Evolutionary conservation across 331 rosid species (phyloP).

Genomic region (Malus hybrid): DNA sequence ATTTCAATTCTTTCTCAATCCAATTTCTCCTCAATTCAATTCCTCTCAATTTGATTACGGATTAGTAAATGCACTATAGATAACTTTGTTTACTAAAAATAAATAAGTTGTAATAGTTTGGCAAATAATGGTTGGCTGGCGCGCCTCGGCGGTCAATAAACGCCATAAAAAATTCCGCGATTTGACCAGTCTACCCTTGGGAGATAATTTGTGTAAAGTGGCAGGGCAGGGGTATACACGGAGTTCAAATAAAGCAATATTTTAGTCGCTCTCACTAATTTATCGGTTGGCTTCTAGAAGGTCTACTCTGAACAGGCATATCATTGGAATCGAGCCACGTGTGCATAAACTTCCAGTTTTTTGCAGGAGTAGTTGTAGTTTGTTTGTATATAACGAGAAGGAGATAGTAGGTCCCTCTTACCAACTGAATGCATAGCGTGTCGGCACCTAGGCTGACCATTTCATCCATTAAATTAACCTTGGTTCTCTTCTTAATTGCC

Average conservation of each 20-base stretch:
- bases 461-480: neutral
- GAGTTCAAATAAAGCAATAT: neutral
- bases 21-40: too few species aligned
- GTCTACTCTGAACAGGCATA: neutral
- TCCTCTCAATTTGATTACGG: too few species aligned
- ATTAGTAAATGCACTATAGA: too few species aligned
- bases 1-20: too few species aligned
- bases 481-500: neutral
- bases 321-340: neutral
- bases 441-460: neutral
- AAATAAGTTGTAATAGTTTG: too few species aligned
- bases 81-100: too few species aligned
- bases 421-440: neutral
- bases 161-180: too few species aligned
- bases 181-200: too few species aligned
- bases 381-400: neutral
- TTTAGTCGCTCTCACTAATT: neutral
- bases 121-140: too few species aligned
- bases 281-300: constrained; percentile 22
- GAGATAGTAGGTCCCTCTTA: neutral
- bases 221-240: too few species aligned
- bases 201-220: too few species aligned
- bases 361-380: neutral
- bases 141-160: too few species aligned
- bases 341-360: neutral